Percentiles rank a stretch among this genome's conserved stretches.
Conservation (phyloP, 2,329 filamentous ascomycete species). For the Microdochium paspali region DNA sequence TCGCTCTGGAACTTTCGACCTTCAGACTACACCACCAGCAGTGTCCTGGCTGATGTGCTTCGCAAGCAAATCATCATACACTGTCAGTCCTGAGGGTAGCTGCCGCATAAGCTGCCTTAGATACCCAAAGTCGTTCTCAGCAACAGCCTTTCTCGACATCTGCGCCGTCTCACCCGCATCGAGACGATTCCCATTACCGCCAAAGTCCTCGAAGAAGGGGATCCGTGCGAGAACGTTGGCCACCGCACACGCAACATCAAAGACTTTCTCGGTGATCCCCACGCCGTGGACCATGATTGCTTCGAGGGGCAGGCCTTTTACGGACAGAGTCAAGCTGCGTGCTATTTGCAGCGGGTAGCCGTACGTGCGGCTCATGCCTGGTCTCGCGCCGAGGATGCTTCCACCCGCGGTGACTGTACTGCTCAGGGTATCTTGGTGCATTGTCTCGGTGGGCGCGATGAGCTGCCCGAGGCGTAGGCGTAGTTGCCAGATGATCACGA, state of each 20-base stretch:
- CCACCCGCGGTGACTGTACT: slow-evolving; percentile 5
- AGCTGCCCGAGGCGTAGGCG: slow-evolving; percentile 31
- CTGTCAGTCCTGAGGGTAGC: slow-evolving; percentile 25
- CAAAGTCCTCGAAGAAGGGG: slow-evolving; percentile 16
- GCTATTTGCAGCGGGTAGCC: slow-evolving; percentile 32
- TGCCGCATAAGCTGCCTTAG: slow-evolving; percentile 24
- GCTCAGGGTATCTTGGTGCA: too few species aligned
- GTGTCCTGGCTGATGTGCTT: slow-evolving; percentile 18
- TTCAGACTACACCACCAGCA: slow-evolving; percentile 8
- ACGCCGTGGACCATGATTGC: slow-evolving; percentile 32
- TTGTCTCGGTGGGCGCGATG: slow-evolving; percentile 16
- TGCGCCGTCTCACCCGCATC: background rate
- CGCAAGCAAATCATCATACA: slow-evolving; percentile 27
- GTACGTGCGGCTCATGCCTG: slow-evolving; percentile 24
- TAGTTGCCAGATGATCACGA: slow-evolving; percentile 34
- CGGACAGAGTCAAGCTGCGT: slow-evolving; percentile 27
- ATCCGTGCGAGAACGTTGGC: slow-evolving; percentile 33
- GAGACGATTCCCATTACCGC: too few species aligned
- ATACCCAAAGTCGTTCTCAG: slow-evolving; percentile 27
- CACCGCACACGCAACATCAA: slow-evolving; percentile 32
- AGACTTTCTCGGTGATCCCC: slow-evolving; percentile 36
- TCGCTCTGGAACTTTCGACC: slow-evolving; percentile 21
- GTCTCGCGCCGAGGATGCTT: background rate
- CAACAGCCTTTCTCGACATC: slow-evolving; percentile 11
- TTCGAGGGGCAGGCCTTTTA: slow-evolving; percentile 24